These are phyloP conservation scores for Magnusiomyces magnusii DNA, from an alignment of 1,139 yeast species.

Conservation along the genomic window DNA sequence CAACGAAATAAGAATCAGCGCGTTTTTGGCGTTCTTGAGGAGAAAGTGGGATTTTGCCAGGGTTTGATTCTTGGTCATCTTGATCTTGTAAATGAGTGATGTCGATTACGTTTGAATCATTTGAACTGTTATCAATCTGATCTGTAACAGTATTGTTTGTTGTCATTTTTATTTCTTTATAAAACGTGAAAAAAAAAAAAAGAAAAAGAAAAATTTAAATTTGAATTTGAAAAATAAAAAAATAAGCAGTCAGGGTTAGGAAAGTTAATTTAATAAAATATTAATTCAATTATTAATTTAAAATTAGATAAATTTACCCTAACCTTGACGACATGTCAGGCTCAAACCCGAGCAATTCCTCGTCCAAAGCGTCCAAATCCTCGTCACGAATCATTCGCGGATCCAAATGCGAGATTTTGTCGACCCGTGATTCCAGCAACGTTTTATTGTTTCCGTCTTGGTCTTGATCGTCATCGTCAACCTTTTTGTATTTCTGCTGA, in stretches of 20 bases:
- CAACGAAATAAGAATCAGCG: constrained; percentile 6
- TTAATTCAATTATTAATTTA: background rate
- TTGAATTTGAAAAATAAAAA: background rate
- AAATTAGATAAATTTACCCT: constrained; percentile 17
- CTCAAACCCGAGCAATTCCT: constrained; percentile 30
- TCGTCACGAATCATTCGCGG: constrained; percentile 33
- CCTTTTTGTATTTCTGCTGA: constrained; percentile 14
- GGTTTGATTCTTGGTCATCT: background rate
- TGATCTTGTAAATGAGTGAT: background rate
- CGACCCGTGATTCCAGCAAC: constrained; percentile 8
- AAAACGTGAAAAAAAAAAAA: background rate
- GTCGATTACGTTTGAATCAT: too few species aligned
- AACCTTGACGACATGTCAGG: constrained; percentile 20
- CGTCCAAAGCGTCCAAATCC: constrained; percentile 24
- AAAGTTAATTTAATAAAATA: background rate
- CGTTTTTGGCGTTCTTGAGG: constrained; percentile 8
- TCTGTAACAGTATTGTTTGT: too few species aligned
- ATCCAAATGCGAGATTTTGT: constrained; percentile 20
- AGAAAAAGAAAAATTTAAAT: background rate
- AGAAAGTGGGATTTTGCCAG: background rate
- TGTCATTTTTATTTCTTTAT: too few species aligned
- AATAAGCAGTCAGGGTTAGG: background rate
- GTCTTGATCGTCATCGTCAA: background rate
- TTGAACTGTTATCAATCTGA: too few species aligned
- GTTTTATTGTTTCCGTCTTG: constrained; percentile 1